Evolutionary conservation across 108 stramenopile species (phyloP).

Genomic region (Nannochloropsis gaditana): DNA sequence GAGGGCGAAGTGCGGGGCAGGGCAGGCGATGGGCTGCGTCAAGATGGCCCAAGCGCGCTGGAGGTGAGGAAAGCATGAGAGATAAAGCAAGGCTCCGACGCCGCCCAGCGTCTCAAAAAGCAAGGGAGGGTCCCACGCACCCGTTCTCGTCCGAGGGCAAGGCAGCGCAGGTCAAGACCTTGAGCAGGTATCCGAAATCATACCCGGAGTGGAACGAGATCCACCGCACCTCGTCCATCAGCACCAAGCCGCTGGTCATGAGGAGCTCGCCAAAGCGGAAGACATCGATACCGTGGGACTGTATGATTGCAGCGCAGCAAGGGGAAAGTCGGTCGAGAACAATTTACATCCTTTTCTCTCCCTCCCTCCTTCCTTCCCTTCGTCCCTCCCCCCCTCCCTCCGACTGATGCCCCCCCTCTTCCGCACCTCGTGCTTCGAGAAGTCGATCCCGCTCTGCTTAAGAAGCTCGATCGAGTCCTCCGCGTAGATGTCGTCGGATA

Average conservation of each 20-base stretch:
- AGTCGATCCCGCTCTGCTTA: slow-evolving; percentile 84
- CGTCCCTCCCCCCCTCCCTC: background rate
- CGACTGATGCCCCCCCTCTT: too few species aligned
- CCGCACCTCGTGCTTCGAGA: slow-evolving; percentile 41
- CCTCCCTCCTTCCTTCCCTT: background rate
- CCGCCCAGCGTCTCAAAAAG: background rate
- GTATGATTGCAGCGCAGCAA: background rate
- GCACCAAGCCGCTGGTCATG: slow-evolving; percentile 91
- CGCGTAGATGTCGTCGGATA: slow-evolving; percentile 94
- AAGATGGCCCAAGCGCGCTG: too few species aligned
- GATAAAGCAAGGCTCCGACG: background rate
- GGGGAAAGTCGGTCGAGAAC: background rate
- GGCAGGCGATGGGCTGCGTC: background rate
- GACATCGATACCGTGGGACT: slow-evolving; percentile 86
- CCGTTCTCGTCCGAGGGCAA: slow-evolving; percentile 47
- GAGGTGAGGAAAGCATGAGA: background rate
- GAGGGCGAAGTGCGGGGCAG: background rate
- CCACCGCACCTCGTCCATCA: slow-evolving; percentile 91
- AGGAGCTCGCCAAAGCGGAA: slow-evolving; percentile 88
- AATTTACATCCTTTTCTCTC: background rate
- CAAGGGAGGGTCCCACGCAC: background rate
- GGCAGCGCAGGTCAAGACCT: slow-evolving; percentile 62
- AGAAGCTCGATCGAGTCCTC: slow-evolving; percentile 96
- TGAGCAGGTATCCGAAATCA: slow-evolving; percentile 95
- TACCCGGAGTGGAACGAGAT: slow-evolving; percentile 95